phyloP scores from a whole-genome alignment of 371 early-diverging fungal species.

The Rhizomucor miehei region DNA sequence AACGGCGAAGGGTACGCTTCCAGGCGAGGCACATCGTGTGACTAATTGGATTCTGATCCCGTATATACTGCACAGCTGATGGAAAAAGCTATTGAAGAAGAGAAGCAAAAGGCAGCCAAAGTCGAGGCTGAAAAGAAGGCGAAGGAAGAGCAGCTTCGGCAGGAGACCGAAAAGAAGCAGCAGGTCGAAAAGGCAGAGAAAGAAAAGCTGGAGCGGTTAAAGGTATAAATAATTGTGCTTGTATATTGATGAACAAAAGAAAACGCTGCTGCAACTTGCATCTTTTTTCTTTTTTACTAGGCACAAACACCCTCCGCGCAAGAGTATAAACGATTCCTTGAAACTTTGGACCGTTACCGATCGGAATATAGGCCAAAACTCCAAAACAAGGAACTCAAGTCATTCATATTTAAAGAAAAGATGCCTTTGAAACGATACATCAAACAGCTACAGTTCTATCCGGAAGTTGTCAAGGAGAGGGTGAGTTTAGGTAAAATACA shows the following conservation, averaged over 20 bases:
- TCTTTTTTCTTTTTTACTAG: neutral
- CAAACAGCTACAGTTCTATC: slow-evolving; percentile 13
- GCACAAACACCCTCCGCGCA: neutral
- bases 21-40: too few species aligned
- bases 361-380: slow-evolving; percentile 7
- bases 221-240: neutral
- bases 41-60: too few species aligned
- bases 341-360: neutral
- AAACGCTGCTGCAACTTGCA: too few species aligned
- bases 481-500: neutral
- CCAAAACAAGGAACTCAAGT: slow-evolving; percentile 1
- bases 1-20: too few species aligned
- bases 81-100: slow-evolving; percentile 20
- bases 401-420: slow-evolving; percentile 15
- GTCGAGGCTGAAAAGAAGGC: slow-evolving; percentile 23
- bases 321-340: slow-evolving; percentile 9
- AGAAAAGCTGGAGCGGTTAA: slow-evolving; percentile 13
- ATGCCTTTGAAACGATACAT: slow-evolving; percentile 6
- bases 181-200: slow-evolving; percentile 21
- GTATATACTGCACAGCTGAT: too few species aligned
- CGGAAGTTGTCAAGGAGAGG: slow-evolving; percentile 12
- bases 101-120: slow-evolving; percentile 16
- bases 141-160: slow-evolving; percentile 5
- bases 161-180: slow-evolving; percentile 6
- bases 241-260: too few species aligned